Evolutionary conservation across 805 yeast species (phyloP).

Genomic region (Starmerella ratchasimensis): DNA sequence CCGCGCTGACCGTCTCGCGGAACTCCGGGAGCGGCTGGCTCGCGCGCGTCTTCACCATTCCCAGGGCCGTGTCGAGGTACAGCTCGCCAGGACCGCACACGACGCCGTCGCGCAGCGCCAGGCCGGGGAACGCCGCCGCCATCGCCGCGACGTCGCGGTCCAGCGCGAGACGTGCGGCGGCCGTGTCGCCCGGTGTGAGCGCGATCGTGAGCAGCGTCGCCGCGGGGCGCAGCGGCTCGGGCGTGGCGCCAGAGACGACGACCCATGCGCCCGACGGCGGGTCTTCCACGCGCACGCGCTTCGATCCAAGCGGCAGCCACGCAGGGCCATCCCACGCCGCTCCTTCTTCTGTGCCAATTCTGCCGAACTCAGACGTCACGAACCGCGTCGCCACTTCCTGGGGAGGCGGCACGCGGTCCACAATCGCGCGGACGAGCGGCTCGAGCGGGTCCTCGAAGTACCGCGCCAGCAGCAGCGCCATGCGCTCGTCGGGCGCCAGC

Average conservation of each 20-base stretch:
- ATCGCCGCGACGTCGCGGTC: too few relatives aligned
- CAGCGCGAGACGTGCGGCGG: too few relatives aligned
- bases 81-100: constrained; percentile 76
- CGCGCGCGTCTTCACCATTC: constrained; percentile 45
- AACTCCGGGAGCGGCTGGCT: constrained; percentile 76
- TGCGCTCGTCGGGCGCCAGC: constrained; percentile 2
- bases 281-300: too few relatives aligned
- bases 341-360: background rate
- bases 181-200: too few relatives aligned
- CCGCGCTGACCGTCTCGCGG: constrained; percentile 51
- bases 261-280: too few relatives aligned
- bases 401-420: background rate
- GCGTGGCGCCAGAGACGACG: too few relatives aligned
- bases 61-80: constrained; percentile 65
- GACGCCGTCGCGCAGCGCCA: constrained; percentile 49
- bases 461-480: constrained; percentile 1
- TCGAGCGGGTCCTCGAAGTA: constrained; percentile 7
- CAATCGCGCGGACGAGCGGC: constrained; percentile 2
- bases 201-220: too few relatives aligned
- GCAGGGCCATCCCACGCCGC: background rate
- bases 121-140: constrained; percentile 48
- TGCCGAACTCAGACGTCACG: background rate
- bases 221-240: too few relatives aligned
- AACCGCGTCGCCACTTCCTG: background rate
- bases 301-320: too few relatives aligned